A percentile compares a stretch with the other conserved stretches of the same genome.
phyloP scores from a whole-genome alignment of 2,329 filamentous ascomycete genomes.

The Malbranchea cinnamomea region DNA sequence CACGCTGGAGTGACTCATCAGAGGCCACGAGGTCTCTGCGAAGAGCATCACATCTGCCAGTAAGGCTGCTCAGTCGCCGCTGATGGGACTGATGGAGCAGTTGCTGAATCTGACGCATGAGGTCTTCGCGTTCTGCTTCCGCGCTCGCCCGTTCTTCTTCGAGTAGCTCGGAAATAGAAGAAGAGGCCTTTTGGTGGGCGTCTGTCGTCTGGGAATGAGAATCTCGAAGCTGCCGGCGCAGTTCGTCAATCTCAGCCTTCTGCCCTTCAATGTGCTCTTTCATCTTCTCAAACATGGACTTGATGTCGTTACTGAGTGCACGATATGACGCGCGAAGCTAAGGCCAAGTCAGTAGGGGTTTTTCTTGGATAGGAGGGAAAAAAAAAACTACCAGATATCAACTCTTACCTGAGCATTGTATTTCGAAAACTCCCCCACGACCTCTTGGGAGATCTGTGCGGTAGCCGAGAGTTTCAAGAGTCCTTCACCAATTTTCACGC shows the following conservation, averaged over 20 bases:
- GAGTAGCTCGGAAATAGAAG: constrained; percentile 52
- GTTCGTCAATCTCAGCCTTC: constrained; percentile 55
- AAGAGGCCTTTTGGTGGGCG: constrained; percentile 52
- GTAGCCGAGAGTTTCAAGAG: constrained; percentile 69
- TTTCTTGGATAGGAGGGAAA: background rate
- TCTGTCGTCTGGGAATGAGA: constrained; percentile 55
- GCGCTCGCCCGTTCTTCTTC: constrained; percentile 63
- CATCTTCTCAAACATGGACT: constrained; percentile 67
- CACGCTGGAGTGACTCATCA: constrained; percentile 48
- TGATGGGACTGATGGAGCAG: constrained; percentile 63
- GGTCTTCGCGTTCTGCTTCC: constrained; percentile 54
- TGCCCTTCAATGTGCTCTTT: constrained; percentile 61
- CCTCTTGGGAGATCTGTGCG: constrained; percentile 76
- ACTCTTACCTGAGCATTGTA: constrained; percentile 54
- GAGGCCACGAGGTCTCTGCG: constrained; percentile 51
- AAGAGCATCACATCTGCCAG: constrained; percentile 46
- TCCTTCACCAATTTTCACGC: constrained; percentile 69
- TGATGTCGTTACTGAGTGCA: constrained; percentile 71
- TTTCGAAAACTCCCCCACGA: constrained; percentile 67
- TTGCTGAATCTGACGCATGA: constrained; percentile 63
- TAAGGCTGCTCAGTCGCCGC: constrained; percentile 56
- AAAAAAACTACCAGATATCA: background rate
- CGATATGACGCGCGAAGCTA: constrained; percentile 74
- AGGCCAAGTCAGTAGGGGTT: constrained; percentile 10
- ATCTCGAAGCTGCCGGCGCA: constrained; percentile 56